Base-by-base conservation (phyloP, 2,329 filamentous ascomycete genomes). In the Diaporthe destruens region DNA sequence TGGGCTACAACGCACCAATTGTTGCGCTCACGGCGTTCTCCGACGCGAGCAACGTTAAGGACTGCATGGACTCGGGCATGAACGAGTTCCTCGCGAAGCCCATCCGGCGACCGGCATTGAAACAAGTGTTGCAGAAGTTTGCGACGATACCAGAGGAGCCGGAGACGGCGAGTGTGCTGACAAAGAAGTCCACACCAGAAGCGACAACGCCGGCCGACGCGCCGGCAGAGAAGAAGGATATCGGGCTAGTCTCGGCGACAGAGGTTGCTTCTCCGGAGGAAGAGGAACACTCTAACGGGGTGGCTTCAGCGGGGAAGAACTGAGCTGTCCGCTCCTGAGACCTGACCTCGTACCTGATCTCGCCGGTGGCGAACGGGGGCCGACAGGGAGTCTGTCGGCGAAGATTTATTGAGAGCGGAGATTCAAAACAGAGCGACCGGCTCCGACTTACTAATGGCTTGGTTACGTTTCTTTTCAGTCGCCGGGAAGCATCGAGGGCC, bases 11-110 rank as follows among this genome's bases (percentile, higher is more conserved):
- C 14, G 93, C 93, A 1, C 95, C 95, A 0, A 98, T 98, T 74
- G 94, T 98, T 18, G 95, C 95, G 0, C 84, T 98, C 56, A 97
- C 95, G 14, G 95, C 95, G 2, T 98, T 97, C 78, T 91, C 94
- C 0, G 95, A 98, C 79, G 95, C 97, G 80, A 94, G 91, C 81
- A 98, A 98, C 77, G 90, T 95, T 56, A 93, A 92, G 81, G 93
- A 95, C 80, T 94, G 93, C 81, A 92, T 96, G 80, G 94, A 96
- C 73, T 94, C 92, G 1, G 95, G 95, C 71, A 98, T 98, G 95
- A 90, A 98, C 78, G 94, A 95, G 84, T 98, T 98, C 81, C 85
- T 98, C 23, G 87, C 87, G 78, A 92, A 92, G 77, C 90, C 90
- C 0, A 97, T 98, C 75, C 89, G 93, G 63, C 86, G 95, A n/a